phyloP scores from a whole-genome alignment of 2,329 filamentous ascomycete genomes.

The Epichloe gansuensis region DNA sequence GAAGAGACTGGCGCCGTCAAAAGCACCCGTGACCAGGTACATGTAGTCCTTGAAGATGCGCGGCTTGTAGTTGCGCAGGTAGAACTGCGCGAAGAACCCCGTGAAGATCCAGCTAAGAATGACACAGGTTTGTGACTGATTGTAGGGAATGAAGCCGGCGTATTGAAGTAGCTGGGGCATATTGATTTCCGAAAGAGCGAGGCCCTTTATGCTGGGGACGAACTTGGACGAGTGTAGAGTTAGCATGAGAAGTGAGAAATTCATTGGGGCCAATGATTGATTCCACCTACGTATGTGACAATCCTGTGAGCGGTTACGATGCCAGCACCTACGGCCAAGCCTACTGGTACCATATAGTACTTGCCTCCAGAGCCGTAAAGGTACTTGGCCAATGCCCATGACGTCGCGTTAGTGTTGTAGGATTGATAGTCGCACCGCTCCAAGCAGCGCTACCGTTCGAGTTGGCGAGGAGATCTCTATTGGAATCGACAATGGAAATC shows the following conservation, averaged over 20 bases:
- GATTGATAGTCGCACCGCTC: conserved; percentile 36
- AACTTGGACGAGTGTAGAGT: not conserved
- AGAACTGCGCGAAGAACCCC: conserved; percentile 39
- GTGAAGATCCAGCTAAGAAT: conserved; percentile 31
- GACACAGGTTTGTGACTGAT: conserved; percentile 40
- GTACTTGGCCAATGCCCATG: conserved; percentile 25
- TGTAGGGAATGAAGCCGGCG: conserved; percentile 5
- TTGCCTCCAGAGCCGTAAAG: conserved; percentile 27
- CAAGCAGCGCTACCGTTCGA: conserved; percentile 32
- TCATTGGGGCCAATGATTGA: not conserved
- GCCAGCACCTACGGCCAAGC: conserved; percentile 29
- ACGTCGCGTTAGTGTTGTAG: conserved; percentile 26
- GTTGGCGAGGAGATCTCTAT: conserved; percentile 27
- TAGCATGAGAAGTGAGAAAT: not conserved
- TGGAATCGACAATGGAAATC: conserved; percentile 30
- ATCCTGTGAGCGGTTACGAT: conserved; percentile 9
- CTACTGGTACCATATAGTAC: conserved; percentile 26
- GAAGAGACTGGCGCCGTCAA: conserved; percentile 35
- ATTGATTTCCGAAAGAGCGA: conserved; percentile 1
- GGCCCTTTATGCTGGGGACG: not conserved
- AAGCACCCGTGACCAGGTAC: conserved; percentile 40
- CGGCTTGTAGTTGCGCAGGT: conserved; percentile 39
- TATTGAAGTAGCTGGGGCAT: conserved; percentile 5
- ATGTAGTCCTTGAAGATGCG: conserved; percentile 41
- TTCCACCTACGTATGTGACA: not conserved